Evolutionary conservation across 106 monocot genomes (phyloP).

Genomic region (Apostasia ramifera): DNA sequence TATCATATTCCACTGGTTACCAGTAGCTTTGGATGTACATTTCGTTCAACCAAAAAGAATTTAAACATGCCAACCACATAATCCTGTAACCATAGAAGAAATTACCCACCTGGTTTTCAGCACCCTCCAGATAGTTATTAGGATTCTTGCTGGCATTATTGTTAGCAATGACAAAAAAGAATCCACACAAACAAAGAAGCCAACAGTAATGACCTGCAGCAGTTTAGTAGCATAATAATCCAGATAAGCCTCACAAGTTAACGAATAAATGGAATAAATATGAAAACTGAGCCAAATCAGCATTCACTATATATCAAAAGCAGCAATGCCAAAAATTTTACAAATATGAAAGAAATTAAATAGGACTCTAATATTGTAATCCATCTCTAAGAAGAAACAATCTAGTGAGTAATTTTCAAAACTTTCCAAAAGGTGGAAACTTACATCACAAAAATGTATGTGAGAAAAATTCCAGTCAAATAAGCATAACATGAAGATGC

Average conservation of each 20-base stretch:
- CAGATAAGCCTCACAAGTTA: not conserved
- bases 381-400: not conserved
- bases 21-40: too few relatives aligned
- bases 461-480: not conserved
- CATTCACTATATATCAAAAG: not conserved
- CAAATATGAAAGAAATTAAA: too few relatives aligned
- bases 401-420: not conserved
- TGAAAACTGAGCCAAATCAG: too few relatives aligned
- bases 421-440: not conserved
- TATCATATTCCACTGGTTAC: too few relatives aligned
- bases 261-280: not conserved
- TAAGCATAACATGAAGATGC: not conserved
- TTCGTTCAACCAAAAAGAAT: too few relatives aligned
- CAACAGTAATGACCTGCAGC: constrained; percentile 86
- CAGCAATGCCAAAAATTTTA: too few relatives aligned
- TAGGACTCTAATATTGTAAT: not conserved
- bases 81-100: not conserved
- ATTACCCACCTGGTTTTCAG: constrained; percentile 61
- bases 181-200: constrained; percentile 94
- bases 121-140: constrained; percentile 56
- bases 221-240: constrained; percentile 28
- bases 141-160: constrained; percentile 90
- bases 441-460: not conserved
- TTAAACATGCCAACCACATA: too few relatives aligned
- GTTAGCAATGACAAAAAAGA: constrained; percentile 86